These are phyloP conservation scores for Berberis vulgaris DNA, from an alignment of 164 flowering plant genomes.

Conservation along the genomic window DNA sequence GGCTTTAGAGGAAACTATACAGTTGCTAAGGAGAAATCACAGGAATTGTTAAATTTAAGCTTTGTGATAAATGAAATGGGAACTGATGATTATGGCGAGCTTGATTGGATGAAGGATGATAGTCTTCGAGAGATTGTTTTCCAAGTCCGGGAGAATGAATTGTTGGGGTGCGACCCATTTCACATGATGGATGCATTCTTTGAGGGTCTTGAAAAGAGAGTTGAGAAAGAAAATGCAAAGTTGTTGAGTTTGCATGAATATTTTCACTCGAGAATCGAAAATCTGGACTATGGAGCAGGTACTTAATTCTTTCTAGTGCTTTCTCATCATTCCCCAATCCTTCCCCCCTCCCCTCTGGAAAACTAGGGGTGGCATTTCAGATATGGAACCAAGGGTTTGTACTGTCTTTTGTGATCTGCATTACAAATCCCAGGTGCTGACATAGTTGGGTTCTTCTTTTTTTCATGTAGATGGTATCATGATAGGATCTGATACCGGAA, in stretches of 20 bases:
- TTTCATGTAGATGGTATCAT: slow-evolving; percentile 78
- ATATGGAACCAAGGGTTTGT: no score
- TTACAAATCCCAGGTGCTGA: slow-evolving; percentile 5
- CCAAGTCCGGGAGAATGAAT: slow-evolving; percentile 79
- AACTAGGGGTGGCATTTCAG: no score
- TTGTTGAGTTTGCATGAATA: slow-evolving; percentile 56
- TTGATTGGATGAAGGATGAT: slow-evolving; percentile 91
- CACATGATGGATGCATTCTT: slow-evolving; percentile 71
- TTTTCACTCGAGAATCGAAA: slow-evolving; percentile 81
- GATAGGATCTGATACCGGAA: no score
- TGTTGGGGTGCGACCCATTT: slow-evolving; percentile 80
- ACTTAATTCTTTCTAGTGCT: slow-evolving; percentile 4
- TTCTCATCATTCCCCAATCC: neutral
- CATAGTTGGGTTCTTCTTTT: slow-evolving; percentile 9
- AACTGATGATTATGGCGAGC: slow-evolving; percentile 34
- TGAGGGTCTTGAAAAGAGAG: slow-evolving; percentile 72
- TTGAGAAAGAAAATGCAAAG: slow-evolving; percentile 57
- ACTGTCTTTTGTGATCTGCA: no score
- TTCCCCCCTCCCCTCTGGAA: no score
- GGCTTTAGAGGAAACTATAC: slow-evolving; percentile 67
- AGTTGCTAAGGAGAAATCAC: slow-evolving; percentile 49
- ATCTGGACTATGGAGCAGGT: slow-evolving; percentile 95
- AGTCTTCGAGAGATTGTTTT: slow-evolving; percentile 74
- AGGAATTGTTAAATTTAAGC: slow-evolving; percentile 19
- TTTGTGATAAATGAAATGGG: slow-evolving; percentile 22